Conservation (phyloP, 352 stramenopile species). For the Pythium brassicae region DNA sequence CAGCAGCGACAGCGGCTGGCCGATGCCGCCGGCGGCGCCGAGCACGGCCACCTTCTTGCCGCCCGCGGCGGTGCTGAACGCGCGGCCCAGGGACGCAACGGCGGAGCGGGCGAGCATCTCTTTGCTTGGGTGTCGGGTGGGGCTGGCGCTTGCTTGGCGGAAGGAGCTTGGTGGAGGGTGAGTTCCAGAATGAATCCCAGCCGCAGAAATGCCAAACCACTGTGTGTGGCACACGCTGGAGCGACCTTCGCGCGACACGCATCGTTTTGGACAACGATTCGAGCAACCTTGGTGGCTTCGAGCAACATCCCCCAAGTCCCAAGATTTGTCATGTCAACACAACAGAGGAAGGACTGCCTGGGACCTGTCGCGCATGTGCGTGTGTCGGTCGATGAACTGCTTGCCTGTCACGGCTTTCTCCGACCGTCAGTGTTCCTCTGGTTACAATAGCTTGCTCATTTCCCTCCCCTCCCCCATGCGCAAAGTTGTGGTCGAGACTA, state of each 20-base stretch:
- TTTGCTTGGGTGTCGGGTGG: slow-evolving; percentile 1
- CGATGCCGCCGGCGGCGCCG: slow-evolving; percentile 97
- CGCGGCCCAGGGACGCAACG: slow-evolving; percentile 23
- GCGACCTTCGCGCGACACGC: slow-evolving; percentile 9
- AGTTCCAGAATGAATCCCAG: slow-evolving; percentile 13
- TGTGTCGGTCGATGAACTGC: too few species aligned
- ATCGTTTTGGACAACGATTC: background rate
- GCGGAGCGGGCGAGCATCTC: slow-evolving; percentile 17
- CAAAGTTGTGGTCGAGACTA: too few species aligned
- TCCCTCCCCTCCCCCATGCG: too few species aligned
- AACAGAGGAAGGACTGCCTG: too few species aligned
- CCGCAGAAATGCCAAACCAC: background rate
- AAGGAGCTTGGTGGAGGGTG: slow-evolving; percentile 9
- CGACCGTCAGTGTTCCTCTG: too few species aligned
- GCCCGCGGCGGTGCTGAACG: slow-evolving; percentile 54
- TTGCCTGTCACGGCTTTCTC: too few species aligned
- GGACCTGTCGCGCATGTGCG: too few species aligned
- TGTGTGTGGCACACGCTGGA: background rate
- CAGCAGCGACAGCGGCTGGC: slow-evolving; percentile 97
- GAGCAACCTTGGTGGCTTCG: background rate
- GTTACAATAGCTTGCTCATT: too few species aligned
- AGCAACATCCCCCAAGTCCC: background rate
- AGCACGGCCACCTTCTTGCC: slow-evolving; percentile 82
- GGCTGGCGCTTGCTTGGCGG: background rate
- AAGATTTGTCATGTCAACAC: background rate